Conservation (phyloP, 2,329 filamentous ascomycete species). For the Laburnicola sp. region DNA sequence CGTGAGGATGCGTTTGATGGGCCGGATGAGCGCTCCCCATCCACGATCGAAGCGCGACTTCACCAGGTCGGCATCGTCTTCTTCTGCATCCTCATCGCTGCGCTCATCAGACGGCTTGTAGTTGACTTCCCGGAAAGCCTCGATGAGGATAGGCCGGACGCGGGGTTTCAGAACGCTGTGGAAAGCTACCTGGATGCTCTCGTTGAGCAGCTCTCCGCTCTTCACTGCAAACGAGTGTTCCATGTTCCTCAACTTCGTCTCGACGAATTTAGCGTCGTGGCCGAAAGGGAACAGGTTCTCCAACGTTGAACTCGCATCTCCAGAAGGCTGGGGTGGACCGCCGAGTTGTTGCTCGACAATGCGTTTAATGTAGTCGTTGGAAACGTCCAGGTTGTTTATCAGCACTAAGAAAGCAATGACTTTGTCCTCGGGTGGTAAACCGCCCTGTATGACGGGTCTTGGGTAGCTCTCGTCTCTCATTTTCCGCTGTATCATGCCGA, state of each 20-base stretch:
- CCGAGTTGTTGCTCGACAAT: conserved; percentile 74
- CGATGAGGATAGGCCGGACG: conserved; percentile 78
- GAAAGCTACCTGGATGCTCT: conserved; percentile 84
- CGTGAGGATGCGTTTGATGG: conserved; percentile 83
- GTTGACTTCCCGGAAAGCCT: conserved; percentile 89
- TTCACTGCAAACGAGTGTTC: conserved; percentile 75
- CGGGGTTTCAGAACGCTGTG: conserved; percentile 84
- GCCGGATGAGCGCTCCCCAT: conserved; percentile 84
- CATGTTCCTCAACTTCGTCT: conserved; percentile 68
- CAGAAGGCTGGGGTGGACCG: conserved; percentile 32
- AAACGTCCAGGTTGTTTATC: conserved; percentile 93
- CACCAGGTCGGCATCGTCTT: conserved; percentile 65
- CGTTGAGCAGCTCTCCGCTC: conserved; percentile 76
- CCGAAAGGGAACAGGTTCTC: conserved; percentile 76
- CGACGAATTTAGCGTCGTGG: conserved; percentile 71
- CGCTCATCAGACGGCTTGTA: conserved; percentile 68
- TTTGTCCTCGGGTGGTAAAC: conserved; percentile 82
- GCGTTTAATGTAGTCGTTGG: conserved; percentile 85
- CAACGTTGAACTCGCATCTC: conserved; percentile 48
- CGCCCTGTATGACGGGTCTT: conserved; percentile 74
- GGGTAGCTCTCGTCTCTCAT: conserved; percentile 97
- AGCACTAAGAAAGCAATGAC: conserved; percentile 88
- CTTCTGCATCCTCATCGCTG: conserved; percentile 50
- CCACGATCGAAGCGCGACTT: conserved; percentile 77
- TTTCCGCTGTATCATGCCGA: conserved; percentile 95